phyloP scores from a whole-genome alignment of 2,329 filamentous ascomycete genomes.

The Fusarium palustre region DNA sequence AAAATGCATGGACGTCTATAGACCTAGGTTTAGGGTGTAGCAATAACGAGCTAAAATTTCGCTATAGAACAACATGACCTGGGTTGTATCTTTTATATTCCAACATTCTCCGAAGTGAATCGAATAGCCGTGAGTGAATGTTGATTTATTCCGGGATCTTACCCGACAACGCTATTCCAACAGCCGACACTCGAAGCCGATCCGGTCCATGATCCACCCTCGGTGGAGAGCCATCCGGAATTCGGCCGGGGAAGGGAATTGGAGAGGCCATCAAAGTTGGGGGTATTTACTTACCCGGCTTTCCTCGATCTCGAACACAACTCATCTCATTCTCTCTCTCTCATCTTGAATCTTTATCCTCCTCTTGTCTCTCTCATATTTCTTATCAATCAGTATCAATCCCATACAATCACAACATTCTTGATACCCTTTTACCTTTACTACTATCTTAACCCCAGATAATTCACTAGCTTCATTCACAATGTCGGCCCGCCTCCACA shows the following conservation, averaged over 20 bases:
- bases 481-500: conserved; percentile 44
- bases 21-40: not conserved
- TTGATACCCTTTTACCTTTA: not conserved
- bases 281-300: conserved; percentile 45
- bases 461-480: not conserved
- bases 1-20: not conserved
- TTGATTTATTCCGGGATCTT: conserved; percentile 4
- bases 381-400: conserved; percentile 5
- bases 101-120: not conserved
- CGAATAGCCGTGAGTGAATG: not conserved
- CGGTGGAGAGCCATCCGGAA: conserved; percentile 35
- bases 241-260: conserved; percentile 32
- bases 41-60: not conserved
- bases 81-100: not conserved
- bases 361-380: not conserved
- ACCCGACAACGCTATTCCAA: conserved; percentile 29
- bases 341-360: not conserved
- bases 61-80: not conserved
- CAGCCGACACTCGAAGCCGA: conserved; percentile 45
- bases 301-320: conserved; percentile 3
- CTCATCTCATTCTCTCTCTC: conserved; percentile 6
- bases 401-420: not conserved
- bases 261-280: not conserved
- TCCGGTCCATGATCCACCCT: conserved; percentile 28
- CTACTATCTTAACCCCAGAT: not conserved